Evolutionary conservation across 2,329 filamentous ascomycete species (phyloP), one percentile per base, ranked within the genome.

Genomic region (Trichoderma asperellum): DNA sequence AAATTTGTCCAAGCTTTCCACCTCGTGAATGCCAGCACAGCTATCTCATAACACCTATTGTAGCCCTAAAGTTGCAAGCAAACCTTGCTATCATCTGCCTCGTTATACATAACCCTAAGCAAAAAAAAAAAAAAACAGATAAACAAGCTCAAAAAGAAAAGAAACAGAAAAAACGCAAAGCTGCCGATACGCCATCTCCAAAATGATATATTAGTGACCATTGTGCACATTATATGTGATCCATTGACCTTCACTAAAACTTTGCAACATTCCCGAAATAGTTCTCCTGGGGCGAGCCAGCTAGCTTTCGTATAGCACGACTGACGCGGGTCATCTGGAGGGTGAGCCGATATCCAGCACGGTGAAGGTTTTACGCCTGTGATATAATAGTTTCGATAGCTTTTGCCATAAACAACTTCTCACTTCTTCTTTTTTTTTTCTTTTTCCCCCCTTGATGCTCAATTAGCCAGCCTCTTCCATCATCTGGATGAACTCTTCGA

Each of bases 401-500:
- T 34, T 32, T 24, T 14, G 32, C 53, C 21, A 27, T 37, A 37
- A 53, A 27, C 61, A 4, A 32, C 52, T 32, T 47, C 56, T 24
- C 27, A 49, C 14, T 35, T 34, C 32, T 32, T 32, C 7, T 32
- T 32, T 5, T 32, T 32, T 5, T 27, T 34, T 8, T 32, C 5
- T 32, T 32, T 5, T 32, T 5, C 7, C 7, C 18, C 34, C 27
- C 24, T n/a, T 37, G 40, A 29, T 47, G 57, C 24, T 43, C 65
- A 55, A n/a, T 34, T 68, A 68, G 47, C 58, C 65, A 70, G 80
- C 79, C 75, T 82, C 80, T 70, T 82, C 80, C 84, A 87, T 86
- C 81, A 90, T 88, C 75, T 88, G 87, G 64, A 89, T 86, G 76
- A 92, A 92, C 78, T 92, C 89, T 69, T 91, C 89, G 73, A 88